Evolutionary conservation across 2,329 filamentous ascomycete genomes (phyloP).

Genomic region (Aureobasidium sp.): DNA sequence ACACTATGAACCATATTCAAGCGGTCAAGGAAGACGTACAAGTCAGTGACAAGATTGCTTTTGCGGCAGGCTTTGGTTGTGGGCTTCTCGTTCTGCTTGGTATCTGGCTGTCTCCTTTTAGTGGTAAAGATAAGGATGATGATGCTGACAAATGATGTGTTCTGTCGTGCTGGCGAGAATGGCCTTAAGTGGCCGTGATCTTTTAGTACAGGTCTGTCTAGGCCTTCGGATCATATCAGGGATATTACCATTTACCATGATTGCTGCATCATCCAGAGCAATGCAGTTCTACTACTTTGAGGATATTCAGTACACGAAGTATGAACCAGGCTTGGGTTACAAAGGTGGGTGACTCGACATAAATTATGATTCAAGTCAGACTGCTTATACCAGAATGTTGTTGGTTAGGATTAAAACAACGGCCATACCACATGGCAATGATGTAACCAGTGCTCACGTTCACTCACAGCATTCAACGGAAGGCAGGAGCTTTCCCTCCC

Average conservation of each 20-base stretch:
- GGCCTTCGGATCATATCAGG: not conserved
- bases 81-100: not conserved
- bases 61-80: constrained; percentile 4
- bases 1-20: not conserved
- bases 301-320: no score
- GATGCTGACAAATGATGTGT: not conserved
- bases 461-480: not conserved
- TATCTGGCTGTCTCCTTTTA: not conserved
- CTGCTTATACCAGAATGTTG: not conserved
- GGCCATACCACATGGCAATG: not conserved
- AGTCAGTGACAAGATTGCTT: constrained; percentile 9
- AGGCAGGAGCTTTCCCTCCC: not conserved
- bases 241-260: not conserved
- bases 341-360: no score
- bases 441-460: not conserved
- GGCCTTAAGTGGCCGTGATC: not conserved
- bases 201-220: not conserved
- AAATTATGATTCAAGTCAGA: not conserved
- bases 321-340: no score
- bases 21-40: not conserved
- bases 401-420: not conserved
- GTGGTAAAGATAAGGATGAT: not conserved
- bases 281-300: not conserved
- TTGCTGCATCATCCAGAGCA: not conserved
- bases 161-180: not conserved